Evolutionary conservation across 331 rosid species (phyloP).

Genomic region (Spiraea crenata): DNA sequence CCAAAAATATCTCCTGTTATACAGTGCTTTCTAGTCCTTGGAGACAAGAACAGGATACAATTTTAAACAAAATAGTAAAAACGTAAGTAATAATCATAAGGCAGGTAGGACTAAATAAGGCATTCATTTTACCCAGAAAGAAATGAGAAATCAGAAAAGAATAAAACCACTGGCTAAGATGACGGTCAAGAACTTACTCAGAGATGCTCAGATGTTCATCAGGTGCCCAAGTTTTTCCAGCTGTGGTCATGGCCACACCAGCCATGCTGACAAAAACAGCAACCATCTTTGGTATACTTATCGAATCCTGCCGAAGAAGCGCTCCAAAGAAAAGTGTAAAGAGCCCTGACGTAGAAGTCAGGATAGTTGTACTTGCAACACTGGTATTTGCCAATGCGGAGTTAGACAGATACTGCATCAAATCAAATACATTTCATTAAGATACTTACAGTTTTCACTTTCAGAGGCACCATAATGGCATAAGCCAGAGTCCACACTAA

Average conservation of each 20-base stretch:
- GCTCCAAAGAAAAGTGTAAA: conserved; percentile 75
- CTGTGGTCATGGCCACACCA: conserved; percentile 67
- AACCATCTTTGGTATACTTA: conserved; percentile 46
- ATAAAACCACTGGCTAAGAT: neutral
- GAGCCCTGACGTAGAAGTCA: conserved; percentile 66
- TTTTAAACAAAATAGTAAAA: conserved; percentile 4
- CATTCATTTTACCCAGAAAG: neutral
- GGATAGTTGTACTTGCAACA: conserved; percentile 66
- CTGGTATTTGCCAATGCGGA: conserved; percentile 77
- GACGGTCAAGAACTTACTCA: conserved; percentile 42
- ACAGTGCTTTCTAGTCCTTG: conserved; percentile 52
- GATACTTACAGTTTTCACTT: neutral
- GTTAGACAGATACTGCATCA: conserved; percentile 62
- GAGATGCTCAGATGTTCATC: conserved; percentile 37
- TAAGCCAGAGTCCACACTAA: neutral
- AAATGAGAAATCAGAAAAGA: neutral
- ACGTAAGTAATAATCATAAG: neutral
- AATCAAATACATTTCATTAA: conserved; percentile 19
- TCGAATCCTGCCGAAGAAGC: conserved; percentile 57
- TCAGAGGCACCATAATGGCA: neutral
- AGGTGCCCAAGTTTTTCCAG: conserved; percentile 69
- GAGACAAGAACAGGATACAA: conserved; percentile 23
- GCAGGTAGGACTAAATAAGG: neutral
- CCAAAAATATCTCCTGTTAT: conserved; percentile 52
- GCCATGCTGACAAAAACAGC: conserved; percentile 65